Percentiles rank a stretch among this genome's conserved stretches.
phyloP scores from a whole-genome alignment of 1,284 basidiomycete genomes.

The Puccinia novopanici region DNA sequence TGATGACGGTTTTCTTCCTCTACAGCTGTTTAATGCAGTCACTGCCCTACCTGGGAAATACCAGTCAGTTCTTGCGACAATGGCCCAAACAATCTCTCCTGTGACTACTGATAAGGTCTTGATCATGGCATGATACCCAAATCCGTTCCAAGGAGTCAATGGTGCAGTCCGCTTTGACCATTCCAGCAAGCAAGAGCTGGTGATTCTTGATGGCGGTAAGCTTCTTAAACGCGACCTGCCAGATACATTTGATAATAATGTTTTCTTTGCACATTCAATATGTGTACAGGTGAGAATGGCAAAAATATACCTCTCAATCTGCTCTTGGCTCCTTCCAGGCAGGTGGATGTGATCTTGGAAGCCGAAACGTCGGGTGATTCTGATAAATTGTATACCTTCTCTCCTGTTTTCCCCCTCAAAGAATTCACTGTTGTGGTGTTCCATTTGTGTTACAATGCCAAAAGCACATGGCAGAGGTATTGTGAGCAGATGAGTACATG shows the following conservation, averaged over 20 bases:
- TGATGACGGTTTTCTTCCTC: not conserved
- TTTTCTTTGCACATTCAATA: not conserved
- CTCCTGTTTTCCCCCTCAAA: too few species aligned
- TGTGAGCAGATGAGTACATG: too few species aligned
- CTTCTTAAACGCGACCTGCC: constrained; percentile 55
- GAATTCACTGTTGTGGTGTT: too few species aligned
- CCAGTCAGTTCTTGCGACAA: not conserved
- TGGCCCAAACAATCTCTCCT: not conserved
- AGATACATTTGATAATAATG: not conserved
- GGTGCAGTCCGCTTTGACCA: constrained; percentile 51
- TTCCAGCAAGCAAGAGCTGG: constrained; percentile 57
- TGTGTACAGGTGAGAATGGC: constrained; percentile 33
- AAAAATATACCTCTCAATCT: constrained; percentile 66
- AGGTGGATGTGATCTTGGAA: constrained; percentile 70
- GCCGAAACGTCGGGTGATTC: constrained; percentile 68
- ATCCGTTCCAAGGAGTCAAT: constrained; percentile 51
- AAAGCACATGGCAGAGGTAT: too few species aligned
- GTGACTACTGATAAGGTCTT: not conserved
- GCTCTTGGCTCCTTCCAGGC: constrained; percentile 68
- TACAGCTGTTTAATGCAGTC: constrained; percentile 31
- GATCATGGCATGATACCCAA: constrained; percentile 27
- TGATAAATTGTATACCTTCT: constrained; percentile 64
- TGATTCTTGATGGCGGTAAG: constrained; percentile 62
- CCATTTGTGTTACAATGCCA: too few species aligned
- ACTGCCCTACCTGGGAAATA: constrained; percentile 1